A percentile compares a stretch with the other conserved stretches of the same genome.
phyloP scores from a whole-genome alignment of 345 rosid species.

The Ceriops decandra region DNA sequence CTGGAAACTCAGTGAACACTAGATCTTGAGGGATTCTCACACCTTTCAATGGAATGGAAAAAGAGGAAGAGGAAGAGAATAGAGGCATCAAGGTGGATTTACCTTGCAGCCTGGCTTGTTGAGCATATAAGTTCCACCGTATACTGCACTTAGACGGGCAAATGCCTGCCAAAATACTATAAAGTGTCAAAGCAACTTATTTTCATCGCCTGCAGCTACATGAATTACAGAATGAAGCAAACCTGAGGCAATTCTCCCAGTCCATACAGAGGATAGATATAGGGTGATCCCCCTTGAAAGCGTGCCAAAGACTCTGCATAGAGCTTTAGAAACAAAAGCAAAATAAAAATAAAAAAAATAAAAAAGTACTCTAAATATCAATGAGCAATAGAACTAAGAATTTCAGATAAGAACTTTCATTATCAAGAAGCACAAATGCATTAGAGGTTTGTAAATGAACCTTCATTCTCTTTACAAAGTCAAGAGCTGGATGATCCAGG shows the following conservation, averaged over 20 bases:
- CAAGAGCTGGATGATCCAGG: constrained; percentile 72
- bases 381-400: no score
- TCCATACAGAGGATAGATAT: constrained; percentile 84
- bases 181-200: constrained; percentile 11
- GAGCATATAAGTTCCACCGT: constrained; percentile 97
- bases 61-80: background rate
- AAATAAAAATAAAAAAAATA: background rate
- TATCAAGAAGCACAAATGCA: background rate
- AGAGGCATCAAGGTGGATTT: background rate
- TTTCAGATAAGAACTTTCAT: background rate
- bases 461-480: constrained; percentile 83
- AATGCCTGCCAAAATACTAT: constrained; percentile 54
- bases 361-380: background rate
- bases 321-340: constrained; percentile 41
- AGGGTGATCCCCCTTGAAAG: constrained; percentile 92
- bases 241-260: constrained; percentile 97
- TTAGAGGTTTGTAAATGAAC: constrained; percentile 25
- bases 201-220: background rate
- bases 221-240: constrained; percentile 1
- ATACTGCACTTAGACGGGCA: constrained; percentile 91
- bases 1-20: no score
- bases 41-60: background rate
- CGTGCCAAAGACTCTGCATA: constrained; percentile 90
- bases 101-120: constrained; percentile 96
- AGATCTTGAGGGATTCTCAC: background rate